Evolutionary conservation across 495 filamentous ascomycete genomes (phyloP).

Genomic region (Lasiosphaeria hispida): DNA sequence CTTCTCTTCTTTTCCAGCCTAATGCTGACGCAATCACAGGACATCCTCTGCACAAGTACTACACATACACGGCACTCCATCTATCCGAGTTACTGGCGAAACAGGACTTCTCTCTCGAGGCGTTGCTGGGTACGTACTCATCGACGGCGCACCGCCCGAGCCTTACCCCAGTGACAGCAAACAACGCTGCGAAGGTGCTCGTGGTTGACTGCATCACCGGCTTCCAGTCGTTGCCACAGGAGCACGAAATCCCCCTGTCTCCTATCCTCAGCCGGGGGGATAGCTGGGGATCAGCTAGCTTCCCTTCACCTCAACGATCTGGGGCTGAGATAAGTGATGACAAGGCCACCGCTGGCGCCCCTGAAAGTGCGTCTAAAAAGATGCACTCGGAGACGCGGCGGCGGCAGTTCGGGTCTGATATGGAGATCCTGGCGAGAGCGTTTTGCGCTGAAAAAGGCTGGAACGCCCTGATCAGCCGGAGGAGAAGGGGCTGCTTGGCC

Average conservation of each 20-base stretch:
- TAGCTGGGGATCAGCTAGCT: constrained; percentile 16
- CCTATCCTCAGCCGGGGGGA: constrained; percentile 33
- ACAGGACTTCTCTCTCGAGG: constrained; percentile 39
- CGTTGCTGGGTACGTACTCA: constrained; percentile 37
- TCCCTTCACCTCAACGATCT: constrained; percentile 4
- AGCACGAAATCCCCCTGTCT: constrained; percentile 36
- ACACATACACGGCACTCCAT: constrained; percentile 54
- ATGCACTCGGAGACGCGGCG: constrained; percentile 50
- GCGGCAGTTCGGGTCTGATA: constrained; percentile 53
- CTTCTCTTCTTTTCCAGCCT: background rate
- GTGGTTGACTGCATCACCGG: constrained; percentile 55
- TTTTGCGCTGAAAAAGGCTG: constrained; percentile 67
- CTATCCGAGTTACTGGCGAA: constrained; percentile 50
- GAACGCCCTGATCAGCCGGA: constrained; percentile 65
- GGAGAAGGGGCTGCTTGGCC: constrained; percentile 60
- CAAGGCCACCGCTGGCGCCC: background rate
- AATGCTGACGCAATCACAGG: constrained; percentile 37
- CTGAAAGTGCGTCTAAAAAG: constrained; percentile 37
- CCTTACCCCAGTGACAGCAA: constrained; percentile 20
- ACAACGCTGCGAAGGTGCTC: constrained; percentile 41
- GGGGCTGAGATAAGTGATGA: background rate
- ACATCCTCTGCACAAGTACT: constrained; percentile 65
- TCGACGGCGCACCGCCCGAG: constrained; percentile 30
- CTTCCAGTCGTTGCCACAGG: constrained; percentile 39
- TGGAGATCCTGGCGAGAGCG: constrained; percentile 65